Conservation (phyloP, 306 rosid genomes). For the Parietaria judaica region DNA sequence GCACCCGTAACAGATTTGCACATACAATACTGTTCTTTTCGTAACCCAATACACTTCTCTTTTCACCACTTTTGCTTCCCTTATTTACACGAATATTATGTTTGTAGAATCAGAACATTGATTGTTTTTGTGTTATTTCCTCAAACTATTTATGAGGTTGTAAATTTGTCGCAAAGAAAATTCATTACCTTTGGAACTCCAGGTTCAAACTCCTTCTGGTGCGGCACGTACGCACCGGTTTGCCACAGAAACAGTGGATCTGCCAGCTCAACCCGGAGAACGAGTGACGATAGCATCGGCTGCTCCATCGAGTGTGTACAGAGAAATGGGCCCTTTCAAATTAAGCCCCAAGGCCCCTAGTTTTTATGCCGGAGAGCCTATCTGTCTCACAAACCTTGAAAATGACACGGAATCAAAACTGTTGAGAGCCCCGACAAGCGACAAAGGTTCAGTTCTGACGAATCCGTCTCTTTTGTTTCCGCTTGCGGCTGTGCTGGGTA, state of each 20-base stretch:
- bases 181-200: constrained; percentile 11
- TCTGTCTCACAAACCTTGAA: constrained; percentile 86
- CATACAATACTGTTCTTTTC: background rate
- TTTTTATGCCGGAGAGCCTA: constrained; percentile 75
- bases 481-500: constrained; percentile 61
- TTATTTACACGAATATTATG: too few species aligned
- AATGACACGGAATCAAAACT: constrained; percentile 84
- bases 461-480: constrained; percentile 70
- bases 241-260: constrained; percentile 89
- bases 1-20: background rate
- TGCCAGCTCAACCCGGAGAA: constrained; percentile 91
- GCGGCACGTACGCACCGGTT: constrained; percentile 85
- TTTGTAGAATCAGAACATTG: too few species aligned
- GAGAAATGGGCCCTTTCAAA: constrained; percentile 76
- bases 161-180: too few species aligned
- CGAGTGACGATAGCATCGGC: constrained; percentile 87
- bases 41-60: constrained; percentile 6
- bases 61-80: background rate
- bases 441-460: constrained; percentile 44
- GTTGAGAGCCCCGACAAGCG: constrained; percentile 74
- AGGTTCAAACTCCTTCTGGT: constrained; percentile 92
- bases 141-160: too few species aligned
- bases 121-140: too few species aligned
- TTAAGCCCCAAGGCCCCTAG: constrained; percentile 75
- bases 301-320: constrained; percentile 68